Evolutionary conservation across 371 early-diverging fungal species (phyloP), one percentile per base, ranked within the genome.

Genomic region (Rhizomucor miehei): DNA sequence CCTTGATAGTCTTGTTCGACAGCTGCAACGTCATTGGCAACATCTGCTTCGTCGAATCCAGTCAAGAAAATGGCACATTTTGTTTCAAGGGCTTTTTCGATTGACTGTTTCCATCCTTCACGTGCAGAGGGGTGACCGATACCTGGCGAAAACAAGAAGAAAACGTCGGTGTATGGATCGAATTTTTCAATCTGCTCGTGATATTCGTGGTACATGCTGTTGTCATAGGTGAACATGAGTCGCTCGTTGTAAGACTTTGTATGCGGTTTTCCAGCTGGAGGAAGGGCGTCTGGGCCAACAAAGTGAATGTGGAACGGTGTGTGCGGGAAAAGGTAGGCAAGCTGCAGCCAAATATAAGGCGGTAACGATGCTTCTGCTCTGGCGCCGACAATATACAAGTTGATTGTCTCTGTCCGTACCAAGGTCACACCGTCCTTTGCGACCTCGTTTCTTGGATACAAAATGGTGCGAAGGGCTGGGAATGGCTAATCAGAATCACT

Each of bases 121-220:
- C 85, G 82, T 19, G 84, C 79, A 3, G 71, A 35, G 1, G 77
- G 76, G 29, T 90, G 89, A 3, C 84, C 89, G 38, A 91, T 73
- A 21, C 91, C 92, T 11, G 92, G 91, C 19, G 85, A 85, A 70
- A 92, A 92, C 60, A 91, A 52, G 65, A 92, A 91, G 70, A 89
- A 92, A 14, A 89, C 66, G 52, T 91, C 91, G 34, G 81, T 84
- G 54, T 86, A 91, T 40, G 90, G 90, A 63, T 92, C 91, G 57
- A 91, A 92, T 47, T 74, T 65, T 38, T 62, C 71, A 55, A 75
- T 70, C 34, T 65, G 72, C 41, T 73, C 75, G 41, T 78, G 77
- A 41, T 73, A 75, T 23, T 79, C 74, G 20, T 76, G 72, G 50
- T 78, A 83, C 52, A 68, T 47, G 44, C 65, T 57, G 29, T 67